These are phyloP conservation scores for Breviolum minutum DNA, from an alignment of 73 alveolate genomes.

Conservation along the genomic window DNA sequence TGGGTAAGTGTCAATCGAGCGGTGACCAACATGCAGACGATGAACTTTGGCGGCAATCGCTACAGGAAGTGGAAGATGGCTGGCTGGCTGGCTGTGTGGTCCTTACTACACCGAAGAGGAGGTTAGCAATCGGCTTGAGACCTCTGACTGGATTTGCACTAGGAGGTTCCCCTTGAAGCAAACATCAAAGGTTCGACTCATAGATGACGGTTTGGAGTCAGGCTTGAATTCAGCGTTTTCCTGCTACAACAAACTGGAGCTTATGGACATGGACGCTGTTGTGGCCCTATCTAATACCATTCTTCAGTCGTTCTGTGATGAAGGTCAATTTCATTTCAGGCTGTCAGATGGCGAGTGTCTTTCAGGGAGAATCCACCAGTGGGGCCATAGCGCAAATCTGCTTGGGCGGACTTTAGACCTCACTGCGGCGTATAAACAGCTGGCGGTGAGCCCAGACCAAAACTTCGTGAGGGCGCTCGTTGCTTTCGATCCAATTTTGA, in stretches of 20 bases:
- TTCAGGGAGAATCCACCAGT: no score
- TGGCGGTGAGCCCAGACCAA: no score
- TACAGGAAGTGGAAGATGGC: not conserved
- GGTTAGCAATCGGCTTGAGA: not conserved
- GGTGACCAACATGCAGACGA: not conserved
- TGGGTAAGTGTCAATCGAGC: not conserved
- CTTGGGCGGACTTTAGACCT: no score
- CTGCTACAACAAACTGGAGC: not conserved
- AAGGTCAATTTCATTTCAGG: no score
- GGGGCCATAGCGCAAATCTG: no score
- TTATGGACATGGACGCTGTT: not conserved
- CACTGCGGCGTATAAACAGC: no score
- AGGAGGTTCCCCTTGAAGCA: not conserved
- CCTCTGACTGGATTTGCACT: not conserved
- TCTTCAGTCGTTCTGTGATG: no score
- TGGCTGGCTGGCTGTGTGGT: not conserved
- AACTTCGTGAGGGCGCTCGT: no score
- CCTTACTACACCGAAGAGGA: not conserved
- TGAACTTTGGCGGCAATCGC: not conserved
- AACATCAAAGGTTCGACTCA: not conserved
- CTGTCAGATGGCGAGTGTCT: no score
- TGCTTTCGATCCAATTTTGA: no score
- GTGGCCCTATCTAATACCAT: not conserved
- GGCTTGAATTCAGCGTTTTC: not conserved
- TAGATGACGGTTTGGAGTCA: not conserved